phyloP scores from a whole-genome alignment of 208 protist species.

The Acanthamoeba culbertsoni region DNA sequence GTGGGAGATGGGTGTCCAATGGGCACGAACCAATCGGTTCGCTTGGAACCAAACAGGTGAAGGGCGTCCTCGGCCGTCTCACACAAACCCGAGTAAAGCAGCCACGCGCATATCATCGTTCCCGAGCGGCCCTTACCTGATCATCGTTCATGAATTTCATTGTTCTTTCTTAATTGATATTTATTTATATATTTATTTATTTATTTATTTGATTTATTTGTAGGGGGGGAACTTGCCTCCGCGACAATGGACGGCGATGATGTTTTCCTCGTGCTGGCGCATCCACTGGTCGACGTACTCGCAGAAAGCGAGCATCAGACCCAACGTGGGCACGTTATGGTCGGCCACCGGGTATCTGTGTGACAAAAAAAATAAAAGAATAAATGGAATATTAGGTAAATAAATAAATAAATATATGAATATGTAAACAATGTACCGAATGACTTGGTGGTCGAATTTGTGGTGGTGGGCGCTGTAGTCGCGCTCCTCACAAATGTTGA shows the following conservation, averaged over 20 bases:
- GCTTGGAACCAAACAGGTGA: slow-evolving; percentile 6
- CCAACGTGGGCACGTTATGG: slow-evolving; percentile 45
- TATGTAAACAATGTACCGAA: background rate
- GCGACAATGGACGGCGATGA: slow-evolving; percentile 54
- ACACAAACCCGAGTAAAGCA: slow-evolving; percentile 23
- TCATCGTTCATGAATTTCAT: background rate
- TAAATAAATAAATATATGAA: background rate
- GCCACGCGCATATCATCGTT: slow-evolving; percentile 51
- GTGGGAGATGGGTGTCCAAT: no score
- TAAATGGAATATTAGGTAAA: background rate
- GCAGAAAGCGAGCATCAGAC: slow-evolving; percentile 8
- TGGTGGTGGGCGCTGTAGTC: slow-evolving; percentile 8
- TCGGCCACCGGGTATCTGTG: background rate
- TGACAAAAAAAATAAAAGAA: background rate
- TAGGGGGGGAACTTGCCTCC: no score
- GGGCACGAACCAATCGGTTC: background rate
- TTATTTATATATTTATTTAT: no score
- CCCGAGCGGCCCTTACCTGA: slow-evolving; percentile 29
- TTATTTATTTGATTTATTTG: no score
- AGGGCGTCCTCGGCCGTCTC: slow-evolving; percentile 35
- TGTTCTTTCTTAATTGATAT: no score
- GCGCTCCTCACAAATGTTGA: slow-evolving; percentile 41
- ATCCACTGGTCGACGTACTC: slow-evolving; percentile 27
- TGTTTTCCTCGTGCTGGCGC: slow-evolving; percentile 6
- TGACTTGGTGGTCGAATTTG: slow-evolving; percentile 55